These are phyloP conservation scores for Fusarium subtropicale DNA, from an alignment of 2,329 filamentous ascomycete species.

Conservation along the genomic window DNA sequence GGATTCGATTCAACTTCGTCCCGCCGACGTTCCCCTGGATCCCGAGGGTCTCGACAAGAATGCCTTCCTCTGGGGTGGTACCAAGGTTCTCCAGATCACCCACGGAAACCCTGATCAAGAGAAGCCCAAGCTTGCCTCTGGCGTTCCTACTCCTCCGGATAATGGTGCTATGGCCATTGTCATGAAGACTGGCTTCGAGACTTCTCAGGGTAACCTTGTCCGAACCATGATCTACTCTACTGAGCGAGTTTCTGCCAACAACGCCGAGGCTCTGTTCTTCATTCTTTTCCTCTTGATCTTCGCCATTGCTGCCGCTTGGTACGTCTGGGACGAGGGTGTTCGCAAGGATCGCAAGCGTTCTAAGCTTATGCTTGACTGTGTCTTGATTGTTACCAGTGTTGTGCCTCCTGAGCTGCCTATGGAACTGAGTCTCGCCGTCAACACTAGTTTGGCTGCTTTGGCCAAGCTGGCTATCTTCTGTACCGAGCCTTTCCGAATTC, in stretches of 20 bases:
- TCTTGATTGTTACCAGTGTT: slow-evolving; percentile 97
- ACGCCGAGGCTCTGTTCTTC: slow-evolving; percentile 94
- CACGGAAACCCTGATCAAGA: slow-evolving; percentile 85
- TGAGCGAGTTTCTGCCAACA: slow-evolving; percentile 98
- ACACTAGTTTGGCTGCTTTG: slow-evolving; percentile 93
- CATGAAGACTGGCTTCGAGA: slow-evolving; percentile 98
- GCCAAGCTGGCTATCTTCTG: slow-evolving; percentile 98
- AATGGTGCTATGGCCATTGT: slow-evolving; percentile 94
- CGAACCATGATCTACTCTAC: slow-evolving; percentile 99
- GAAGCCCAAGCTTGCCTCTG: slow-evolving; percentile 76
- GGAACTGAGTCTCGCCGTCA: slow-evolving; percentile 97
- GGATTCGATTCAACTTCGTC: slow-evolving; percentile 92
- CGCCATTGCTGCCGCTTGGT: slow-evolving; percentile 97
- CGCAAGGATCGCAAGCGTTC: slow-evolving; percentile 94
- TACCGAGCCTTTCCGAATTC: slow-evolving; percentile 98
- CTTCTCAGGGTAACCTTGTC: slow-evolving; percentile 95
- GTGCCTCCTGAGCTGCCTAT: slow-evolving; percentile 98
- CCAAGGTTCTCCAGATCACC: slow-evolving; percentile 95
- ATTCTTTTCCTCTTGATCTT: slow-evolving; percentile 97
- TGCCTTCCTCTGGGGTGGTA: slow-evolving; percentile 94
- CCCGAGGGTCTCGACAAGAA: slow-evolving; percentile 96
- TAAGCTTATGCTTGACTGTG: slow-evolving; percentile 95
- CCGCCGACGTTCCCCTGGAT: slow-evolving; percentile 82
- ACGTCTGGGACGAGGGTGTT: slow-evolving; percentile 98
- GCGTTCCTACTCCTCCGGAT: slow-evolving; percentile 87